Conservation (phyloP, 441 rosid species). For the Manihot esculenta region DNA sequence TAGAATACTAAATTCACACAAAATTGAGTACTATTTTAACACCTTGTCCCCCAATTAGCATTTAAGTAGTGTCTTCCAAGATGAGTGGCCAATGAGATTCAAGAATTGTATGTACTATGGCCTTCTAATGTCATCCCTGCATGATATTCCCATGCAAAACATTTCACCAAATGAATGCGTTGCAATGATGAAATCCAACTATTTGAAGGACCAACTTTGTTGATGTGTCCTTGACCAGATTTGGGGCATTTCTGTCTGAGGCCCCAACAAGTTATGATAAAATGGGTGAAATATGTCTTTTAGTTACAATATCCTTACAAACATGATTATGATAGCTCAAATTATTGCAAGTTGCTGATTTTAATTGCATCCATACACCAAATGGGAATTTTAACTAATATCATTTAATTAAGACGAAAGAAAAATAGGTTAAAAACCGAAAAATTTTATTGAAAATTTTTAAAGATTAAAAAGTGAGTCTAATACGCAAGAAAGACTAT, state of each 20-base stretch:
- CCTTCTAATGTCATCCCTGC: constrained; percentile 22
- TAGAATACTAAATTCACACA: constrained; percentile 11
- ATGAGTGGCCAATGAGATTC: background rate
- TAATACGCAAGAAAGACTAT: no score
- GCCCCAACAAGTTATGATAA: constrained; percentile 60
- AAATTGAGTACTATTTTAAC: background rate
- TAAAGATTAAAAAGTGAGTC: no score
- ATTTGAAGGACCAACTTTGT: constrained; percentile 52
- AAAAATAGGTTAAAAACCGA: no score
- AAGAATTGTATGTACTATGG: background rate
- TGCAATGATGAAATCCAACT: constrained; percentile 79
- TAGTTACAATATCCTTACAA: constrained; percentile 47
- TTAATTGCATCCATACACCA: constrained; percentile 59
- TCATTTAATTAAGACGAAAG: no score
- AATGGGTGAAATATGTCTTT: constrained; percentile 56
- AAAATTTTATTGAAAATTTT: no score
- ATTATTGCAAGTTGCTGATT: constrained; percentile 54
- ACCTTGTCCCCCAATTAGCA: constrained; percentile 17
- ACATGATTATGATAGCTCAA: constrained; percentile 43
- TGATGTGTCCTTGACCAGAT: constrained; percentile 46
- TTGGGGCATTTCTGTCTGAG: constrained; percentile 52
- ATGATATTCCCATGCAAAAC: constrained; percentile 41
- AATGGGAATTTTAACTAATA: no score
- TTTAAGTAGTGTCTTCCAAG: constrained; percentile 22
- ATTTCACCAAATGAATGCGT: constrained; percentile 65